Evolutionary conservation across 306 rosid species (phyloP), one percentile per base, ranked within the genome.

Genomic region (Ceratonia siliqua): DNA sequence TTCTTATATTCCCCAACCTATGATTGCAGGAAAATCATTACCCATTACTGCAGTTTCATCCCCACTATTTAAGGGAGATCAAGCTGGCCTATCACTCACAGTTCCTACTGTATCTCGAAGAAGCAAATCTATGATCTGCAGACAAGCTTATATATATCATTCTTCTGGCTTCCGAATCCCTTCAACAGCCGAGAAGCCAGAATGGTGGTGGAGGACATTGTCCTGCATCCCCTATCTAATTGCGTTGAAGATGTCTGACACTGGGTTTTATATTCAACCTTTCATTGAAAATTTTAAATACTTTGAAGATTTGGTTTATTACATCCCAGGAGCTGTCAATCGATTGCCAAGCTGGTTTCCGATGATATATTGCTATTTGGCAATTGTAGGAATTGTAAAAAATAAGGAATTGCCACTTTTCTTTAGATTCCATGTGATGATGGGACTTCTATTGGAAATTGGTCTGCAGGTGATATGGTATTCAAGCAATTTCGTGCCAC

Each of bases 161-260:
- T 87, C 92, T 9, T 78, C 83, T 22, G 75, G 89, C 36, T 63
- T 76, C 56, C 86, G 87, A 57, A 75, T 77, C 74, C 87, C 96
- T 6, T 67, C 79, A 73, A 76, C 75, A 46, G 74, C 80, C 39
- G 88, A 89, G 87, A 91, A 89, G 81, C 98, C 97, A 27, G 90
- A 87, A 59, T 94, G 98, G 98, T 88, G 96, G 97, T 88, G 92
- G 96, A 89, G 98, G 73, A 87, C 90, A 74, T 72, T 94, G 74
- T 89, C 91, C 11, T 89, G 96, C 50, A 7, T 87, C 53, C 98
- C 98, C 48, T 91, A 94, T 75, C 81, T 94, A 32, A 25, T 86
- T 6, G 86, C 97, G 43, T 27, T 89, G 80, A 89, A 87, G 83
- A 81, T 87, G 83, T 91, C 98, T 8, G 93, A 85, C 21, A 74